Percentiles rank a stretch among this genome's conserved stretches.
Conservation (phyloP, 108 stramenopile genomes). For the Cyclotella choctawhatcheeana region DNA sequence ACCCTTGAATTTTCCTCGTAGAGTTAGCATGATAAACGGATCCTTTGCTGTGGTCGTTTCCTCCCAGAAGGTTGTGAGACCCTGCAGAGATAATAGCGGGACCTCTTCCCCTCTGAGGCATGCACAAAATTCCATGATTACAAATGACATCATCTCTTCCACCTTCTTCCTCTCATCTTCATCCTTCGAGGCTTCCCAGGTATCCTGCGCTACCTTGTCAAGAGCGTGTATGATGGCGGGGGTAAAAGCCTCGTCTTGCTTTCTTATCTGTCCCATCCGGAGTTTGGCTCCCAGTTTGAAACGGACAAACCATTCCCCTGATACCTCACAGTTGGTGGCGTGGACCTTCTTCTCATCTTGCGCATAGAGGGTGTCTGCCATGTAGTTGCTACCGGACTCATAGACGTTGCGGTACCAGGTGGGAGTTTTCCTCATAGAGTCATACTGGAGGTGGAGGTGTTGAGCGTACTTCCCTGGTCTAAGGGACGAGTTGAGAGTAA, state of each 20-base stretch:
- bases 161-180: neutral
- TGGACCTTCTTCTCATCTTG: neutral
- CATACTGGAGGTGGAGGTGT: neutral
- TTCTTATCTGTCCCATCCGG: conserved; percentile 10
- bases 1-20: conserved; percentile 25
- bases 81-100: conserved; percentile 10
- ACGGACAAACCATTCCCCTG: conserved; percentile 6
- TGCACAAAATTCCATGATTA: neutral
- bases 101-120: conserved; percentile 14
- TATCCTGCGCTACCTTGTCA: neutral
- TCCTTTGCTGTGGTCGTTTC: neutral
- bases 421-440: neutral
- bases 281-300: conserved; percentile 2
- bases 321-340: neutral
- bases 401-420: conserved; percentile 13
- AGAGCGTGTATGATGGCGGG: neutral
- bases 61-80: conserved; percentile 16
- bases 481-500: neutral
- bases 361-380: too few relatives aligned
- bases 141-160: conserved; percentile 1
- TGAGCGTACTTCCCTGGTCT: neutral
- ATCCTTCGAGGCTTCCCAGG: neutral
- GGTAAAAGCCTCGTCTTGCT: conserved; percentile 15
- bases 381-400: neutral
- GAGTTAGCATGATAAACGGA: conserved; percentile 10